Conservation (phyloP, 1,139 yeast genomes). For the Yamadazyma sp. region DNA sequence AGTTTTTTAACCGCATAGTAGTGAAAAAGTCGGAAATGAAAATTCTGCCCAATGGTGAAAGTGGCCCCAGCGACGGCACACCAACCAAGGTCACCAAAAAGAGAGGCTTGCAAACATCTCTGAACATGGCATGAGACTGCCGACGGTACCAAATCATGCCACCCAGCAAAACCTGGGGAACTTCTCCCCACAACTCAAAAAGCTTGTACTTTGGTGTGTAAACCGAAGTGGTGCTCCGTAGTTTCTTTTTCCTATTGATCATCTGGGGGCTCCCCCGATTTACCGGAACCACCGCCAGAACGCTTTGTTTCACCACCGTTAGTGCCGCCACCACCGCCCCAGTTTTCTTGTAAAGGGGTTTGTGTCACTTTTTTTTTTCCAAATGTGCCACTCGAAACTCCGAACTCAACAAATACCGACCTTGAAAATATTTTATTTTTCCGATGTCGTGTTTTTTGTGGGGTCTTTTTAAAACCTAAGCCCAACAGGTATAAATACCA, state of each 20-base stretch:
- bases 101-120: no score
- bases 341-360: conserved; percentile 2
- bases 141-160: no score
- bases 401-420: conserved; percentile 4
- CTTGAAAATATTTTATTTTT: background rate
- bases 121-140: no score
- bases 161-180: background rate
- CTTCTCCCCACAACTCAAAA: background rate
- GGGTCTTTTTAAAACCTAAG: background rate
- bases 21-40: background rate
- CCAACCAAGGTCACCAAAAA: no score
- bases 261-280: no score
- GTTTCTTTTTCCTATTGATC: background rate
- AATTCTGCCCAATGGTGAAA: background rate
- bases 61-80: no score
- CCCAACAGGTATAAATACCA: conserved; percentile 2
- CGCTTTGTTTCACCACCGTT: no score
- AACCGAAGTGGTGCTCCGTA: background rate
- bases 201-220: background rate
- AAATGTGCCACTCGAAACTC: conserved; percentile 2
- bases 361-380: conserved; percentile 8
- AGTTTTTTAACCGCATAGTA: conserved; percentile 1
- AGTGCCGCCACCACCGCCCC: background rate
- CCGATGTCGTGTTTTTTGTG: background rate
- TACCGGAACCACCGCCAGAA: no score